Evolutionary conservation across 2,329 filamentous ascomycete genomes (phyloP).

Genomic region (Pyricularia grisea): DNA sequence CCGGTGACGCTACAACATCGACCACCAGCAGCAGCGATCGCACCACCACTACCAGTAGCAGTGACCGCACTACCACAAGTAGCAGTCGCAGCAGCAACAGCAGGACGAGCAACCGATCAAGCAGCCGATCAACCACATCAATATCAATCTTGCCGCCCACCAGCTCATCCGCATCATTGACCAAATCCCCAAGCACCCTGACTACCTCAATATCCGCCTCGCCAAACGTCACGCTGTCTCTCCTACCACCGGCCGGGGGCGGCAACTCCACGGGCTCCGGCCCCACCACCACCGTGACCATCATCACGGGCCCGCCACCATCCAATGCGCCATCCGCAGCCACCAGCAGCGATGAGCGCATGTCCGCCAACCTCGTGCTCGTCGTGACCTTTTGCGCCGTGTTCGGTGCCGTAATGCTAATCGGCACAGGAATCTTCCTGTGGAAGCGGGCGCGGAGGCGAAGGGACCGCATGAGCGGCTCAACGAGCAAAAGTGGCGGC

Average conservation of each 20-base stretch:
- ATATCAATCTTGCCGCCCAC: neutral
- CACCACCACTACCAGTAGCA: too few species aligned
- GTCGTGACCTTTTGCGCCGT: constrained; percentile 1
- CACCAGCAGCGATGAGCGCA: neutral
- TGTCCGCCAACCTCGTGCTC: constrained; percentile 3
- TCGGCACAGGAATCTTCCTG: neutral
- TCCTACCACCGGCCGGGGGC: neutral
- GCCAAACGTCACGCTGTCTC: neutral
- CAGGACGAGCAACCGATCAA: too few species aligned
- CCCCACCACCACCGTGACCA: neutral
- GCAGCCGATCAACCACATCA: neutral
- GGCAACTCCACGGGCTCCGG: neutral
- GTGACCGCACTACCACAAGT: too few species aligned
- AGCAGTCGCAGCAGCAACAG: too few species aligned
- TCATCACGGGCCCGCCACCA: neutral
- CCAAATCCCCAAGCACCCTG: neutral
- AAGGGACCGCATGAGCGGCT: neutral
- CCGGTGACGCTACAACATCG: neutral
- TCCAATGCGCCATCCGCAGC: neutral
- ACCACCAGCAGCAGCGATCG: too few species aligned
- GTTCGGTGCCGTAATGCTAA: neutral
- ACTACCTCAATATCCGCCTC: neutral
- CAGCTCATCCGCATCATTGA: neutral
- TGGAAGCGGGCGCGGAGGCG: constrained; percentile 1
- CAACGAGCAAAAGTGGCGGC: neutral